These are phyloP conservation scores for Rubia peregrina DNA, from an alignment of 305 asterid genomes.

Conservation along the genomic window DNA sequence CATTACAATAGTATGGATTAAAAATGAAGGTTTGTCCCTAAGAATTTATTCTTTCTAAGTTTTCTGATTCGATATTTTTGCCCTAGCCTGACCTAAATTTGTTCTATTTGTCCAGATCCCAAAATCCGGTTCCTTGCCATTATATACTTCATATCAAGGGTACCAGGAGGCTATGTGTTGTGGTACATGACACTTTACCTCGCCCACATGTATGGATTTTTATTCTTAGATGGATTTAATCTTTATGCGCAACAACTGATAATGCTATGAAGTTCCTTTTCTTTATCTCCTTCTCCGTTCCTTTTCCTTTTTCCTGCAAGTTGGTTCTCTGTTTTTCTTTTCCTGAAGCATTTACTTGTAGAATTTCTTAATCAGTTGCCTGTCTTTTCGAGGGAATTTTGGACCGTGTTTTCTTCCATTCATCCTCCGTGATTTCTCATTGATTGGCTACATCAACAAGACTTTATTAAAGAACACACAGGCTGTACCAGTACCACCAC, in stretches of 20 bases:
- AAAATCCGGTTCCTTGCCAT: constrained; percentile 91
- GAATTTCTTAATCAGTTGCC: too few relatives aligned
- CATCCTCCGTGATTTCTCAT: too few relatives aligned
- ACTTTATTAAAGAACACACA: too few relatives aligned
- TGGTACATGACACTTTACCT: constrained; percentile 98
- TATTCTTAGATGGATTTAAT: constrained; percentile 11
- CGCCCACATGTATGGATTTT: constrained; percentile 61
- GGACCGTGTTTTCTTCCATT: too few relatives aligned
- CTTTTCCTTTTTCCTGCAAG: too few relatives aligned
- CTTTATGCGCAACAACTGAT: neutral
- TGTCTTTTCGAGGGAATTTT: too few relatives aligned
- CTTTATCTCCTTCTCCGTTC: too few relatives aligned
- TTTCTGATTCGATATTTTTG: neutral
- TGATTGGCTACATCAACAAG: too few relatives aligned
- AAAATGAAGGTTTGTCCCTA: constrained; percentile 53
- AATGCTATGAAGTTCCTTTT: too few relatives aligned
- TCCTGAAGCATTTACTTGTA: too few relatives aligned
- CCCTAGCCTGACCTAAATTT: neutral
- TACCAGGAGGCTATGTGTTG: constrained; percentile 87
- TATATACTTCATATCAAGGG: constrained; percentile 85
- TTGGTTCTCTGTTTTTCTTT: too few relatives aligned
- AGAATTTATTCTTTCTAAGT: neutral
- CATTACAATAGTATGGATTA: constrained; percentile 87
- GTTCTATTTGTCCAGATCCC: constrained; percentile 34
- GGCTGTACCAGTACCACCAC: too few relatives aligned